A percentile compares a stretch with the other conserved stretches of the same genome.
Evolutionary conservation across 192 early-diverging fungal species (phyloP).

Genomic region (Spinellus fusiger): DNA sequence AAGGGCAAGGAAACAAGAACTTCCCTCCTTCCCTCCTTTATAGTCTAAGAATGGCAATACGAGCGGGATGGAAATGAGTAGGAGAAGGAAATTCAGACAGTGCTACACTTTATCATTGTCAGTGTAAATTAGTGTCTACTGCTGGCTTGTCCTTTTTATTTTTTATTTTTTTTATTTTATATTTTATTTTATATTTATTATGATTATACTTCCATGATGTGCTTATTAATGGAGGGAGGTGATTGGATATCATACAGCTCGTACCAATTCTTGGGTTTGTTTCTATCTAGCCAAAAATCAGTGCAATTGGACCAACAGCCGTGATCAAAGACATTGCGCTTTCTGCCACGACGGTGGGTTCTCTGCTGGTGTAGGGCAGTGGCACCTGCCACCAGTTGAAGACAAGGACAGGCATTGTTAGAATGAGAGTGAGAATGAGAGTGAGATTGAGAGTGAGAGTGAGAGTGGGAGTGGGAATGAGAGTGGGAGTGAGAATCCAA

Average conservation of each 20-base stretch:
- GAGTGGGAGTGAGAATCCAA: constrained; percentile 15
- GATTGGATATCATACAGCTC: constrained; percentile 40
- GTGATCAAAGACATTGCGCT: constrained; percentile 71
- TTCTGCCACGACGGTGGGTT: constrained; percentile 14
- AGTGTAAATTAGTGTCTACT: no score
- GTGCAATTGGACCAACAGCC: constrained; percentile 76
- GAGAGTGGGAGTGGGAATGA: constrained; percentile 40
- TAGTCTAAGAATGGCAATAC: neutral
- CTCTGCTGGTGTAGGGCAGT: constrained; percentile 31
- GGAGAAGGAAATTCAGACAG: neutral
- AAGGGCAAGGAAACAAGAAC: no score
- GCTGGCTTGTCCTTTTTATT: no score
- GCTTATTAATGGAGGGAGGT: neutral
- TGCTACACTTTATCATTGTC: no score
- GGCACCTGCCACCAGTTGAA: constrained; percentile 33
- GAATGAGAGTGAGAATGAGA: constrained; percentile 22
- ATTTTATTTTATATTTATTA: no score
- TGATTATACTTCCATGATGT: constrained; percentile 5
- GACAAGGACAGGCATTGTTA: constrained; percentile 20
- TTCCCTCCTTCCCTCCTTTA: neutral
- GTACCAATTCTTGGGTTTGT: constrained; percentile 60
- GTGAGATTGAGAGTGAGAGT: constrained; percentile 16
- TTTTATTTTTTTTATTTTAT: neutral
- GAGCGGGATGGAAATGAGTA: neutral
- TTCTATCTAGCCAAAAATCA: constrained; percentile 71